These are phyloP conservation scores for Tieghemiomyces parasiticus DNA, from an alignment of 192 early-diverging fungal genomes.

Conservation along the genomic window DNA sequence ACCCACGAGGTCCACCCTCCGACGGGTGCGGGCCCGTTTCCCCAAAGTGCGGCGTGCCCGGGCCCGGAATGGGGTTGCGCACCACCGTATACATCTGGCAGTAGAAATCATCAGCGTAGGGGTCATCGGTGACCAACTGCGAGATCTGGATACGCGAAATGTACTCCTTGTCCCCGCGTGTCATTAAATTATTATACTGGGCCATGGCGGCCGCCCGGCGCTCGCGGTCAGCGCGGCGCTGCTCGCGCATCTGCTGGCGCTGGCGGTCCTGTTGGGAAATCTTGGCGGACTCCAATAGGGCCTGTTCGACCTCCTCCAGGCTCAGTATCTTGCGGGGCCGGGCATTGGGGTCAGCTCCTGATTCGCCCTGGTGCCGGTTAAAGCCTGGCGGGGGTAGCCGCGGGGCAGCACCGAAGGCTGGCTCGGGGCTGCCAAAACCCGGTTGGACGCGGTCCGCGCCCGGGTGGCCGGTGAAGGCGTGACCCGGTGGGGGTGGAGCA, in stretches of 20 bases:
- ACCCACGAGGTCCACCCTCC: too few species aligned
- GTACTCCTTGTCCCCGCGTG: slow-evolving; percentile 83
- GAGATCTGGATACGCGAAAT: slow-evolving; percentile 90
- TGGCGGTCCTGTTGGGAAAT: slow-evolving; percentile 6
- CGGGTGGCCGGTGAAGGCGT: slow-evolving; percentile 4
- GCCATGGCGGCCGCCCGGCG: slow-evolving; percentile 35
- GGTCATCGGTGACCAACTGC: slow-evolving; percentile 87
- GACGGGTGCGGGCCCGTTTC: background rate
- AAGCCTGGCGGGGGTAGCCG: background rate
- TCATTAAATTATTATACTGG: slow-evolving; percentile 80
- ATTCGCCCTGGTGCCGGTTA: slow-evolving; percentile 15
- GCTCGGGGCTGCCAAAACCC: slow-evolving; percentile 1
- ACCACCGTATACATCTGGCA: slow-evolving; percentile 79
- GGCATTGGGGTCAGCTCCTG: too few species aligned
- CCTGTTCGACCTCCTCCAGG: slow-evolving; percentile 56
- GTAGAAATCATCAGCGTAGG: slow-evolving; percentile 91
- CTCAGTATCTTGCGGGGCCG: slow-evolving; percentile 47
- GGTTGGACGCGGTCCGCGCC: slow-evolving; percentile 10
- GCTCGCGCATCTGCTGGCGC: slow-evolving; percentile 8
- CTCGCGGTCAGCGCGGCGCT: slow-evolving; percentile 19
- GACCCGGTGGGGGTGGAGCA: slow-evolving; percentile 7
- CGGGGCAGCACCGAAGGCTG: background rate
- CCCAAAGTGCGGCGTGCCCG: background rate
- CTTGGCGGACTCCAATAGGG: slow-evolving; percentile 19
- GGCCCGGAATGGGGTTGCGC: slow-evolving; percentile 21